These are phyloP conservation scores for Lyophyllum semitale DNA, from an alignment of 768 basidiomycete species.

Conservation along the genomic window DNA sequence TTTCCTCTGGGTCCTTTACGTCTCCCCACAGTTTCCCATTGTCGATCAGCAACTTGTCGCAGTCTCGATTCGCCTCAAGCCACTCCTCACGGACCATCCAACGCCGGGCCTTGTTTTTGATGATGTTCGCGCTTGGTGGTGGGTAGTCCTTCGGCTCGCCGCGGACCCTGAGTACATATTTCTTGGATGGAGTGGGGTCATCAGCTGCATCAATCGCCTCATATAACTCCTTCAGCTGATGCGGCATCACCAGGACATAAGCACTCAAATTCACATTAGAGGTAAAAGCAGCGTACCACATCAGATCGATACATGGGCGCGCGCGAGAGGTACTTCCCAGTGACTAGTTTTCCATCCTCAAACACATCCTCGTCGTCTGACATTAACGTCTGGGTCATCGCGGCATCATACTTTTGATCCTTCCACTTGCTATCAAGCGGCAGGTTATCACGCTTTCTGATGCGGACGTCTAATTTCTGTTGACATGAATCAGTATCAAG, in stretches of 20 bases:
- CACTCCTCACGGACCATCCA: neutral
- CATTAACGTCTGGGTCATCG: neutral
- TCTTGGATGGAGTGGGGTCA: neutral
- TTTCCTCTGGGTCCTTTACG: neutral
- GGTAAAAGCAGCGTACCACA: neutral
- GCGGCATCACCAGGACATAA: neutral
- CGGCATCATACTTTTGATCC: neutral
- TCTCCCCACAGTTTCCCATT: conserved; percentile 2
- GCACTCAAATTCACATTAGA: neutral
- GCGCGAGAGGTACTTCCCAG: neutral
- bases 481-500: too few relatives aligned
- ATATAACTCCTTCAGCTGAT: neutral
- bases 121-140: neutral
- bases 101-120: neutral
- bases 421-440: neutral
- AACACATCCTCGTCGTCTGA: neutral
- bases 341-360: neutral
- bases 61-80: neutral
- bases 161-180: neutral
- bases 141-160: neutral
- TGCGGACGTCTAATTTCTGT: neutral
- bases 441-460: neutral
- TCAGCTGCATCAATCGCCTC: neutral
- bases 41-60: neutral
- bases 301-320: neutral